A percentile compares a stretch with the other conserved stretches of the same genome.
phyloP scores from a whole-genome alignment of 257 asterid species.

The Striga asiatica region DNA sequence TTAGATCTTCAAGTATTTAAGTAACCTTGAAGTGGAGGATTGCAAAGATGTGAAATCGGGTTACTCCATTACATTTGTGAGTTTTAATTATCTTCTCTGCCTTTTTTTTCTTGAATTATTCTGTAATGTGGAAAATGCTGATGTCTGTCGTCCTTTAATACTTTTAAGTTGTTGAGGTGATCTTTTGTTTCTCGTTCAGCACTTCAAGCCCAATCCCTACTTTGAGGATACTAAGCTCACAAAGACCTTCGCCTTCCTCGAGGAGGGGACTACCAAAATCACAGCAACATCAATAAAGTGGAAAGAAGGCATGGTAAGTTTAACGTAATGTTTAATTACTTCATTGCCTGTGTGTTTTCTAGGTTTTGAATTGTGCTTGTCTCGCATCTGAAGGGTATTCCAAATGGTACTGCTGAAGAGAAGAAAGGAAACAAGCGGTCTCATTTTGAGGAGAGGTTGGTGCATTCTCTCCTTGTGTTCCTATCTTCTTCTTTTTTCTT shows the following conservation, averaged over 20 bases:
- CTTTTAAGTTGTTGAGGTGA: background rate
- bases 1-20: constrained; percentile 76
- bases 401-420: constrained; percentile 60
- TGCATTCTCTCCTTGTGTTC: too few species aligned
- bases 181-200: constrained; percentile 25
- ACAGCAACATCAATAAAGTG: constrained; percentile 76
- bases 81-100: constrained; percentile 25
- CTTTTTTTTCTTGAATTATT: background rate
- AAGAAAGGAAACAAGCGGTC: constrained; percentile 83
- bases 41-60: constrained; percentile 86
- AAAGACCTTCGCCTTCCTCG: constrained; percentile 70
- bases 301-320: constrained; percentile 84
- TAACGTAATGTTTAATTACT: too few species aligned
- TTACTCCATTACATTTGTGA: constrained; percentile 72
- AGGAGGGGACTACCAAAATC: constrained; percentile 71
- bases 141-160: background rate
- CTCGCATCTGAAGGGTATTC: constrained; percentile 49
- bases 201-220: constrained; percentile 70
- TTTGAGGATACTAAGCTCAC: constrained; percentile 65
- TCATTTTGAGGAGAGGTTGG: constrained; percentile 78
- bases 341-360: constrained; percentile 1
- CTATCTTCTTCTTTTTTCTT: too few species aligned
- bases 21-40: constrained; percentile 81
- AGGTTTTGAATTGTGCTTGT: constrained; percentile 11
- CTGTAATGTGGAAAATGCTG: background rate